These are phyloP conservation scores for Aspergillus panamensis DNA, from an alignment of 495 filamentous ascomycete species.

Conservation along the genomic window DNA sequence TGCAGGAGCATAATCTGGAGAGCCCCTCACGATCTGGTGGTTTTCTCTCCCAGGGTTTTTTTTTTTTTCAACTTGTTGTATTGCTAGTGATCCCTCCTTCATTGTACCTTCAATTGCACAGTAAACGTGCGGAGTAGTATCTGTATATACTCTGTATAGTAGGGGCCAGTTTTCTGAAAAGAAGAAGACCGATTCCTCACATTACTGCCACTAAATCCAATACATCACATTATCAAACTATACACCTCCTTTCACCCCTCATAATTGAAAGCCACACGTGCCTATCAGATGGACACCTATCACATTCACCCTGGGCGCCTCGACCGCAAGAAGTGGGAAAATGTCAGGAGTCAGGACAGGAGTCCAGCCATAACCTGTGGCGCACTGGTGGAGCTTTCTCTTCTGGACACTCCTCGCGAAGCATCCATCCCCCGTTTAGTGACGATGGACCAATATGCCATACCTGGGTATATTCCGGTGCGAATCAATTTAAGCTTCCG, in stretches of 20 bases:
- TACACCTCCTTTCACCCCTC: not conserved
- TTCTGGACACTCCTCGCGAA: not conserved
- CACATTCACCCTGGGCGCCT: not conserved
- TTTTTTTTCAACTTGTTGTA: no score
- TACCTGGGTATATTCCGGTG: not conserved
- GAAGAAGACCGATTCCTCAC: not conserved
- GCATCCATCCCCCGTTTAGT: not conserved
- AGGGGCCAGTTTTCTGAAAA: not conserved
- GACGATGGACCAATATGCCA: no score
- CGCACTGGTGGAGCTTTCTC: no score
- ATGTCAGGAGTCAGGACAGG: not conserved
- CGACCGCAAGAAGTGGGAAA: not conserved
- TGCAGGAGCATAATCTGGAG: conserved; percentile 1
- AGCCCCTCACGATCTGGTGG: no score
- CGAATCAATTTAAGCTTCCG: not conserved
- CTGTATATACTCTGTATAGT: no score
- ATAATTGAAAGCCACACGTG: conserved; percentile 3
- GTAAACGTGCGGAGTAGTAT: no score
- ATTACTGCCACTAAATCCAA: not conserved
- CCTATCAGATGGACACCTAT: not conserved
- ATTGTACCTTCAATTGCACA: not conserved
- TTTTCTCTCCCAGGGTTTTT: no score
- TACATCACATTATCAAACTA: conserved; percentile 7
- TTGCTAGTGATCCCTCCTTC: not conserved
- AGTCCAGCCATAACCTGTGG: not conserved